Base-by-base conservation (phyloP, 2,329 filamentous ascomycete species). In the Pestalotiopsis sp. region DNA sequence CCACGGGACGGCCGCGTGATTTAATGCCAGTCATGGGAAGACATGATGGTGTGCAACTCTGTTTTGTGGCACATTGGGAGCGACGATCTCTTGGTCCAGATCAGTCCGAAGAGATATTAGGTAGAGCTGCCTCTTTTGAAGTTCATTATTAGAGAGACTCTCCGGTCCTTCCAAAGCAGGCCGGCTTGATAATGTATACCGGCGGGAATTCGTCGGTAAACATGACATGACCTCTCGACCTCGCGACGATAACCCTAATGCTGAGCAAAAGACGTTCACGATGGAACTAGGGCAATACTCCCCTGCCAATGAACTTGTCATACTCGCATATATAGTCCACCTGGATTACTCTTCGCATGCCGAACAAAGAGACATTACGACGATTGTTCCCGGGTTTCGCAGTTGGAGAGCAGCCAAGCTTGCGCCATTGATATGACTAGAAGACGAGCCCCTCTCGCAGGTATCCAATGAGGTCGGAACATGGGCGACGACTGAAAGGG, bases 1-100 rank as follows among this genome's bases (percentile, higher is more conserved):
- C 63, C 63, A 66, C 63, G 63, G 49, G 45, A 58, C 20, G 41
- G 49, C 49, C 63, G 63, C 49, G 63, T 66, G 63, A 66, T 57
- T 25, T 64, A 52, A 31, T 36, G n/a, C n/a, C 45, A 57, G 63
- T 36, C 63, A 56, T 31, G 63, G 36, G 25, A 17, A 25, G 63
- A 49, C 25, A 9, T 56, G 41, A 66, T 66, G 45, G 45, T 66
- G 49, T 66, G 63, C 49, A 66, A 66, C 63, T 66, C 20, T 66
- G 38, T 23, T 31, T 66, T 38, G 41, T 57, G 49, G 41, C 41
- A 36, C 63, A 66, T 23, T 17, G 27, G 31, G 49, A 56, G 25
- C 36, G 45, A 36, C 41, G 63, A 58, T 66, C 49, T 31, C 25
- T 38, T 41, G 49, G 63, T 66, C 63, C 63, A 66, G 63, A 66